Conservation (phyloP, 1,139 yeast species). For the Wickerhamomyces sp. region DNA sequence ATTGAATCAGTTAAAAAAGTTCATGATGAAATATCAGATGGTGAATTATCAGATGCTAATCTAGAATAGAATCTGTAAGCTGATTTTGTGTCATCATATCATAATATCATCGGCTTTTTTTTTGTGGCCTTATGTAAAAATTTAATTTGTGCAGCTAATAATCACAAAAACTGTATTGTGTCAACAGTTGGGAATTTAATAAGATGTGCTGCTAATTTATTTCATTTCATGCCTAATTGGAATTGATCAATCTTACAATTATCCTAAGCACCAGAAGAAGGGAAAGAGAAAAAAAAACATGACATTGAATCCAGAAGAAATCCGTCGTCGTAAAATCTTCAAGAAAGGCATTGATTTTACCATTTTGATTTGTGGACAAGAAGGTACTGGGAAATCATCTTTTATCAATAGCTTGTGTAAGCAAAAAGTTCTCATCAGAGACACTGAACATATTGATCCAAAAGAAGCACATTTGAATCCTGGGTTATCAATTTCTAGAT, state of each 20-base stretch:
- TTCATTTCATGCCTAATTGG: no score
- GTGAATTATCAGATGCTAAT: not conserved
- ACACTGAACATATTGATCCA: slow-evolving; percentile 16
- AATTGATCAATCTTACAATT: no score
- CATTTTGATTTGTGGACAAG: slow-evolving; percentile 54
- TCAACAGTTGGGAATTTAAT: no score
- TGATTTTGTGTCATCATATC: no score
- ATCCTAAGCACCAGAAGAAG: no score
- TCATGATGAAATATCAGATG: not conserved
- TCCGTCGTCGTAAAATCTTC: slow-evolving; percentile 57
- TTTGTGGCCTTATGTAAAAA: no score
- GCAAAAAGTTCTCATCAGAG: slow-evolving; percentile 18
- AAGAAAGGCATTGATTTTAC: slow-evolving; percentile 57
- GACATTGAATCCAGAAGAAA: slow-evolving; percentile 32
- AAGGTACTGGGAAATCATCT: slow-evolving; percentile 58
- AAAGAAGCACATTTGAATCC: slow-evolving; percentile 24
- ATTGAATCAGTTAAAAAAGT: not conserved
- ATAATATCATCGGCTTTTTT: no score
- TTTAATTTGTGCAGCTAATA: no score
- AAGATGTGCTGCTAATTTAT: no score
- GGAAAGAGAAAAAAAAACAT: no score
- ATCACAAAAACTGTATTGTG: no score
- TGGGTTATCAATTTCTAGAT: slow-evolving; percentile 22
- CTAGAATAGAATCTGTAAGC: no score
- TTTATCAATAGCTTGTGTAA: slow-evolving; percentile 60